phyloP scores from a whole-genome alignment of 148 eudicot genomes.

The Rhododendron vialii region DNA sequence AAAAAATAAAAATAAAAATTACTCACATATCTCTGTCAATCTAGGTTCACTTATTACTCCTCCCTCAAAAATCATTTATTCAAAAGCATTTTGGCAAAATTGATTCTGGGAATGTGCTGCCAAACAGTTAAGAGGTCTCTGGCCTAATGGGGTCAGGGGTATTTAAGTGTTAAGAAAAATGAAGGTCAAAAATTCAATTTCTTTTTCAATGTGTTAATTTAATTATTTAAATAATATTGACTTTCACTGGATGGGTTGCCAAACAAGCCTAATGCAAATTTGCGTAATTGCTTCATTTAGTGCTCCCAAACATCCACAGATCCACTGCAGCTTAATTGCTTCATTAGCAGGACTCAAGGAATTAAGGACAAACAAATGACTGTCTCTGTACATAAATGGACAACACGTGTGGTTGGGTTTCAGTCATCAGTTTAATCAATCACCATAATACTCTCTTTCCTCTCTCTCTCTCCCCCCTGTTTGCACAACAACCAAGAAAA shows the following conservation, averaged over 20 bases:
- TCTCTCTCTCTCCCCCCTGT: background rate
- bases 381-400: background rate
- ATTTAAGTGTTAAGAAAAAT: too few species aligned
- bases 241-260: too few species aligned
- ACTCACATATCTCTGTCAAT: too few species aligned
- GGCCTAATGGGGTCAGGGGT: too few species aligned
- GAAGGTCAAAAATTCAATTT: too few species aligned
- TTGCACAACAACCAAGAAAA: conserved; percentile 13
- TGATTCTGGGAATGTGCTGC: background rate
- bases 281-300: background rate
- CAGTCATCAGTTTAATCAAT: background rate
- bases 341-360: background rate
- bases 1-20: too few species aligned
- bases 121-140: background rate
- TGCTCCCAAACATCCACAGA: too few species aligned
- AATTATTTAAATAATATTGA: too few species aligned
- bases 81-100: background rate
- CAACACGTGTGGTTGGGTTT: conserved; percentile 23
- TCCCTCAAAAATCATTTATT: too few species aligned
- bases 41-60: too few species aligned
- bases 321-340: too few species aligned
- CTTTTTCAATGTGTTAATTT: background rate
- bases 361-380: background rate
- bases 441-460: background rate
- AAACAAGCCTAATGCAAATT: too few species aligned